phyloP scores from a whole-genome alignment of 2,329 filamentous ascomycete genomes.

The Lachnellula willkommii region DNA sequence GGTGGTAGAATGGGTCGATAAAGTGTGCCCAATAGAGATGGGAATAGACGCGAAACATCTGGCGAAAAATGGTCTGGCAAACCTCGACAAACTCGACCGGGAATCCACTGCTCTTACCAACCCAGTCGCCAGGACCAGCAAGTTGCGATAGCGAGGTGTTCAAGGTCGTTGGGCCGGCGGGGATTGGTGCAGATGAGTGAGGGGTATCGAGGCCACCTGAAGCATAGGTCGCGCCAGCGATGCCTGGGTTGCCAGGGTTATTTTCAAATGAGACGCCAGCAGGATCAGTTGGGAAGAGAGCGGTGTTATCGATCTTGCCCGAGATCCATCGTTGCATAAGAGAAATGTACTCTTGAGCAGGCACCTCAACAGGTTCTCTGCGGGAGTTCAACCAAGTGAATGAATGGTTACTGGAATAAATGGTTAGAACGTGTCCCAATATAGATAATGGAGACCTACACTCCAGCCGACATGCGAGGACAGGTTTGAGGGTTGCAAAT shows the following conservation, averaged over 20 bases:
- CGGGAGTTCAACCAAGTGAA: constrained; percentile 95
- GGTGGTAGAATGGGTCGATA: constrained; percentile 74
- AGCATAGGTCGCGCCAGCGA: constrained; percentile 50
- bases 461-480: constrained; percentile 89
- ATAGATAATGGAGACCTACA: constrained; percentile 54
- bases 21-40: constrained; percentile 98
- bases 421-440: neutral
- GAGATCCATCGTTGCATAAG: constrained; percentile 97
- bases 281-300: constrained; percentile 85
- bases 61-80: constrained; percentile 89
- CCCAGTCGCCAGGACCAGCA: constrained; percentile 63
- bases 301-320: constrained; percentile 85
- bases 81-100: constrained; percentile 84
- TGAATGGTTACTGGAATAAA: constrained; percentile 66
- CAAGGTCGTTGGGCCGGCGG: constrained; percentile 36
- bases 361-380: constrained; percentile 83
- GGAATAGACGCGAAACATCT: constrained; percentile 98
- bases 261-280: constrained; percentile 62
- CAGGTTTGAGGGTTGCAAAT: constrained; percentile 83
- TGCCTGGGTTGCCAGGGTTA: constrained; percentile 55
- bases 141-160: constrained; percentile 56
- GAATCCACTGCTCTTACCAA: constrained; percentile 90
- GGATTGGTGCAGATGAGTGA: constrained; percentile 34
- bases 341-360: constrained; percentile 88
- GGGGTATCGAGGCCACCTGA: constrained; percentile 46